These are phyloP conservation scores for Lipomyces orientalis DNA, from an alignment of 805 yeast species.

Conservation along the genomic window DNA sequence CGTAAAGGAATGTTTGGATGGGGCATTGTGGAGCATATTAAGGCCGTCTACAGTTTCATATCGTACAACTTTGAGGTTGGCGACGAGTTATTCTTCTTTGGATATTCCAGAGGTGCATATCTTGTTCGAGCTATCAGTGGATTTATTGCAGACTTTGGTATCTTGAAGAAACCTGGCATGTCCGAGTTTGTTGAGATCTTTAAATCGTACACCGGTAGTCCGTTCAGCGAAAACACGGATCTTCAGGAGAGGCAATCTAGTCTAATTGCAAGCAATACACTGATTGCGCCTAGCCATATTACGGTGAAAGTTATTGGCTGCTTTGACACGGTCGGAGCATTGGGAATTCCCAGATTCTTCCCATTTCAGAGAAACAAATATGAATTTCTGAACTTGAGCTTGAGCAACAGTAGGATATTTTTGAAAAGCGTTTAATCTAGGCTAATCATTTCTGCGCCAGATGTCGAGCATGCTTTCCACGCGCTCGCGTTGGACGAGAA, in stretches of 20 bases:
- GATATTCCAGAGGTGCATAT: slow-evolving; percentile 33
- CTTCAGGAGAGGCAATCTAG: slow-evolving; percentile 2
- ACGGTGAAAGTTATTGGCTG: slow-evolving; percentile 24
- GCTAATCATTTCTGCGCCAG: slow-evolving; percentile 6
- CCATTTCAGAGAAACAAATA: slow-evolving; percentile 6
- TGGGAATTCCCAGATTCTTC: slow-evolving; percentile 26
- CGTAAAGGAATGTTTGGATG: slow-evolving; percentile 7
- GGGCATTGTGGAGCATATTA: slow-evolving; percentile 21
- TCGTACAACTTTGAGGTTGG: slow-evolving; percentile 30
- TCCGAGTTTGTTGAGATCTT: slow-evolving; percentile 23
- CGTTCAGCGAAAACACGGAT: not conserved
- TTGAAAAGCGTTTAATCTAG: not conserved
- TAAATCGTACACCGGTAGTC: slow-evolving; percentile 8
- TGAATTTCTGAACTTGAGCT: slow-evolving; percentile 18
- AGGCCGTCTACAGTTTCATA: slow-evolving; percentile 25
- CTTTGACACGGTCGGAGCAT: slow-evolving; percentile 35
- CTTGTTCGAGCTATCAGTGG: slow-evolving; percentile 26
- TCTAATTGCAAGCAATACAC: not conserved
- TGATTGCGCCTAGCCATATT: slow-evolving; percentile 2
- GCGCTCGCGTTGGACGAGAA: slow-evolving; percentile 31
- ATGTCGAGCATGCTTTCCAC: slow-evolving; percentile 31
- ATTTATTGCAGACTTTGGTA: slow-evolving; percentile 25
- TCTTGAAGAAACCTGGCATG: slow-evolving; percentile 27
- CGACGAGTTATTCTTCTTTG: slow-evolving; percentile 34
- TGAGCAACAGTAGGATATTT: slow-evolving; percentile 11